Evolutionary conservation across 768 basidiomycete species (phyloP), one percentile per base, ranked within the genome.

Genomic region (Phanerodontia chrysosporium): DNA sequence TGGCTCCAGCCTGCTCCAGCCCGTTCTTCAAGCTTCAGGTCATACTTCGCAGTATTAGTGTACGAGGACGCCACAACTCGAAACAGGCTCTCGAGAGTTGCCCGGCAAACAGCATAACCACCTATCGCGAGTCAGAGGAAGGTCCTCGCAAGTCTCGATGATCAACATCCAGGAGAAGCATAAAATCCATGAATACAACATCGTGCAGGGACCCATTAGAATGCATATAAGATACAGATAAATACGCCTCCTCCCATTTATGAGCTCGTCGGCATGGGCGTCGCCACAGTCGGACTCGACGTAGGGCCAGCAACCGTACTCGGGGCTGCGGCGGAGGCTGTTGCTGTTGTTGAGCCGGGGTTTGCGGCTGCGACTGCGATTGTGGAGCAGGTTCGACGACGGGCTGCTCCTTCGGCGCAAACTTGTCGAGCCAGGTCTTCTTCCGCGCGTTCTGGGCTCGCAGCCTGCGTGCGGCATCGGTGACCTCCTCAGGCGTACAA

Each of bases 401-500:
- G 25, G 29, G 39, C 44, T 42, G 22, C 36, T 52, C 39, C 44
- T 51, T 53, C 8, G 46, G 36, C 10, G 62, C 56, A 27, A 66
- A 66, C 39, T 66, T 65, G 35, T 68, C 67, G 30, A 70, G 44
- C 74, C 73, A 71, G 25, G 58, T 45, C 55, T 53, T 58, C 22
- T 68, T 64, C 59, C 56, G 55, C 29, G 49, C 56, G 45, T 60
- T 63, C 18, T 57, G 60, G 35, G 46, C 51, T 27, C 61, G 59
- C 42, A 62, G 39, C 16, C 57, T 58, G 55, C 63, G 59, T 14
- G 28, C 49, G 1, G 63, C 59, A 16, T 67, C 70, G 49, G 74
- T 74, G 28, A 69, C 69, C 62, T 84, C 83, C 1, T 74, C 76
- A 25, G 71, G 68, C 0, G 70, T 69, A 24, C 76, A 71, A 14